Evolutionary conservation across 2,329 filamentous ascomycete species (phyloP).

Genomic region (Colletotrichum lupini): DNA sequence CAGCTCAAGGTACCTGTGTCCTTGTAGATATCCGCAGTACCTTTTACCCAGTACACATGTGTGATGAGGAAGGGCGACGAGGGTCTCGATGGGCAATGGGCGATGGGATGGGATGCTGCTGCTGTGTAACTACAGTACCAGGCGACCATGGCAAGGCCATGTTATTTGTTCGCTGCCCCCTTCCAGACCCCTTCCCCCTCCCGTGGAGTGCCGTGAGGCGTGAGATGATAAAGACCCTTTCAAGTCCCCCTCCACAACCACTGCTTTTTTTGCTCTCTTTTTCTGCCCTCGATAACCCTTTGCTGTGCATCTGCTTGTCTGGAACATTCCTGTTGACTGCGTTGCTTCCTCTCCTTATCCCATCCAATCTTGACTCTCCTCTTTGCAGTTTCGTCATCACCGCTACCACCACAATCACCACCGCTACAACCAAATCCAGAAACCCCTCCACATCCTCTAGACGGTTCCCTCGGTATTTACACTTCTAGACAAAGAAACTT

Average conservation of each 20-base stretch:
- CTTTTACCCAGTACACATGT: neutral
- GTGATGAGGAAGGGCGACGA: neutral
- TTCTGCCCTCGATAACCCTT: neutral
- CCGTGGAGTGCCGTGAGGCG: constrained; percentile 25
- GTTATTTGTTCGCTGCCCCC: constrained; percentile 1
- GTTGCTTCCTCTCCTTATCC: neutral
- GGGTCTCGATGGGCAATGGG: neutral
- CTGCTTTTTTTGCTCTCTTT: neutral
- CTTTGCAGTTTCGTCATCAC: neutral
- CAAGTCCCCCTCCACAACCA: constrained; percentile 23
- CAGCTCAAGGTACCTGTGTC: constrained; percentile 2
- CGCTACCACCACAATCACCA: neutral
- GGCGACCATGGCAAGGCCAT: neutral
- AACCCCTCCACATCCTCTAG: neutral
- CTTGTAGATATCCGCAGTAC: neutral
- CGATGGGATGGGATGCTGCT: constrained; percentile 13
- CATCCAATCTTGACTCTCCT: neutral
- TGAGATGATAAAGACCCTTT: constrained; percentile 33
- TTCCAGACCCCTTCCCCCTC: neutral
- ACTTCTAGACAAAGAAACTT: constrained; percentile 7
- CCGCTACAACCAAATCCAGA: neutral
- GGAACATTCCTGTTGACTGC: constrained; percentile 11
- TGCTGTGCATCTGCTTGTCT: constrained; percentile 24
- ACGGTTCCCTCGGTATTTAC: neutral
- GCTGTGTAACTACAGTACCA: constrained; percentile 20